phyloP scores from a whole-genome alignment of 2,329 filamentous ascomycete genomes.

The Paecilomyces formosus region DNA sequence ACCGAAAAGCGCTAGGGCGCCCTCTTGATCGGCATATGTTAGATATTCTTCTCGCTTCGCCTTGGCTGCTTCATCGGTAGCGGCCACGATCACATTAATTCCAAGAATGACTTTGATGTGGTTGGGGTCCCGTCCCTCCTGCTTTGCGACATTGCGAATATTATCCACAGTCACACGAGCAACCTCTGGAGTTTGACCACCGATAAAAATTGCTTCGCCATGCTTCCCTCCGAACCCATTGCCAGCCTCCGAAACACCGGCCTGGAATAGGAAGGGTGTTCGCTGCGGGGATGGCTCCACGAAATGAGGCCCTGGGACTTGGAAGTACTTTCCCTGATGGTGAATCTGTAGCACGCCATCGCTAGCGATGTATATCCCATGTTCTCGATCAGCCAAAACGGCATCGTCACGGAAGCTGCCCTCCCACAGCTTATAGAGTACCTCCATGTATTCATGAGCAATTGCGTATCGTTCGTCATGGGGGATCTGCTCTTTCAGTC shows the following conservation, averaged over 20 bases:
- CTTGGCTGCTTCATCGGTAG: conserved; percentile 38
- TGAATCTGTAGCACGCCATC: conserved; percentile 29
- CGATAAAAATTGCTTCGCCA: conserved; percentile 40
- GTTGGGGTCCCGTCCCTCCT: conserved; percentile 30
- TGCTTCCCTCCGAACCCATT: conserved; percentile 39
- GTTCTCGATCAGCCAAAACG: conserved; percentile 15
- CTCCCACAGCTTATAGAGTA: conserved; percentile 45
- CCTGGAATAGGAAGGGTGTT: conserved; percentile 42
- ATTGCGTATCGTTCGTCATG: conserved; percentile 45
- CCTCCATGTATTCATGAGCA: conserved; percentile 43
- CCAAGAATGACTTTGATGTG: conserved; percentile 40
- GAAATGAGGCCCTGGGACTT: conserved; percentile 36
- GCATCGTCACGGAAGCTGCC: conserved; percentile 43
- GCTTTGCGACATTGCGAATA: conserved; percentile 31
- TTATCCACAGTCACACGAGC: conserved; percentile 35
- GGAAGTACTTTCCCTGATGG: conserved; percentile 35
- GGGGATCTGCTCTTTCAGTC: conserved; percentile 36
- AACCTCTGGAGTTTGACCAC: conserved; percentile 36
- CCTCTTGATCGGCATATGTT: conserved; percentile 38
- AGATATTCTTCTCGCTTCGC: conserved; percentile 35
- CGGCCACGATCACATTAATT: conserved; percentile 36
- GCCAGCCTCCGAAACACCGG: conserved; percentile 39
- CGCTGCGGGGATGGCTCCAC: conserved; percentile 40
- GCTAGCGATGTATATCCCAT: conserved; percentile 24
- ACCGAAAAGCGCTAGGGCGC: conserved; percentile 39